Conservation (phyloP, 805 yeast genomes). For the Yarrowia sp. region DNA sequence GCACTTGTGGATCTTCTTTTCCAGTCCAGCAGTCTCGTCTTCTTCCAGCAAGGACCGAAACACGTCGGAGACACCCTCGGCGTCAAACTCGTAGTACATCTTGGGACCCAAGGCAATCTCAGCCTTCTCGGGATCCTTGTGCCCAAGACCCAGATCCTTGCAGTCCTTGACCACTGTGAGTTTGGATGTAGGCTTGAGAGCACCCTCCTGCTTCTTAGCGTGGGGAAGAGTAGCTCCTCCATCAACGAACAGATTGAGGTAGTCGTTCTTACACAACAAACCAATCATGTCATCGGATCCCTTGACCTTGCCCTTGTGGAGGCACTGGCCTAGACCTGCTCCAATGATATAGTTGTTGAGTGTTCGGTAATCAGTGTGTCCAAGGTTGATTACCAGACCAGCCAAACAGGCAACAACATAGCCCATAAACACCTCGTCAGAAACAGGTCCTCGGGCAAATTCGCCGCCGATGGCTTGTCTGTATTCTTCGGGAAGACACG, state of each 20-base stretch:
- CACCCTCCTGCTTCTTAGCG: not conserved
- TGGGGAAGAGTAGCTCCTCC: slow-evolving; percentile 5
- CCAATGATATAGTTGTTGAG: not conserved
- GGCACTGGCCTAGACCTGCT: slow-evolving; percentile 11
- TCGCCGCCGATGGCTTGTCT: not conserved
- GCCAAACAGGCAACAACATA: slow-evolving; percentile 8
- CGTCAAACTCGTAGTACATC: slow-evolving; percentile 30
- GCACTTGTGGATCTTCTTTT: slow-evolving; percentile 5
- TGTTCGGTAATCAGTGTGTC: not conserved
- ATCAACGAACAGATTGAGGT: slow-evolving; percentile 1
- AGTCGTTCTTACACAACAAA: not conserved
- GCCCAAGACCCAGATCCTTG: slow-evolving; percentile 17
- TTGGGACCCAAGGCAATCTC: slow-evolving; percentile 22
- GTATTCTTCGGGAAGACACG: not conserved
- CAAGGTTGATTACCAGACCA: not conserved
- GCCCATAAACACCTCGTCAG: slow-evolving; percentile 24
- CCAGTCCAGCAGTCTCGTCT: not conserved
- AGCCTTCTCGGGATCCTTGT: slow-evolving; percentile 2
- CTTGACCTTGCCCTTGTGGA: slow-evolving; percentile 13
- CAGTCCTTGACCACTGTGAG: not conserved
- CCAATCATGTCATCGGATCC: slow-evolving; percentile 15
- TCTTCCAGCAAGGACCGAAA: not conserved
- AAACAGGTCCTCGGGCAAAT: not conserved
- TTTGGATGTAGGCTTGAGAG: not conserved
- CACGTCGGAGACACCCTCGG: not conserved